Base-by-base conservation (phyloP, 345 rosid species). In the Citrus inodora region DNA sequence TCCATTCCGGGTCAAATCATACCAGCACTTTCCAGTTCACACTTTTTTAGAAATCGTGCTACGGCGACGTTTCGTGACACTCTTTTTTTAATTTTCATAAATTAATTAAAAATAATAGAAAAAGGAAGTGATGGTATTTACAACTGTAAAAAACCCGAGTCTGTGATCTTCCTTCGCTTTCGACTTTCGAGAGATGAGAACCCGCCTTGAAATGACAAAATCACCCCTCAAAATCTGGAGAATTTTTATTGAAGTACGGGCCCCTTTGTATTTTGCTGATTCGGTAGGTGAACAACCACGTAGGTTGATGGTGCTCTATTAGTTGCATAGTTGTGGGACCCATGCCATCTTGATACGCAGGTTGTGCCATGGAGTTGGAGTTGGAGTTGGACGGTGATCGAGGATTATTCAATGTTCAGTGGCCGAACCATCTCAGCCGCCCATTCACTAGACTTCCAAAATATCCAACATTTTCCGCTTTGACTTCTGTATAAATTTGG, bases 221-320 rank as follows among this genome's bases (percentile, higher is more conserved):
- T 9, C 24, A 48, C 55, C 70, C 55, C 63, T 70, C 9, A 71
- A 63, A 46, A 64, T 42, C 60, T 28, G n/a, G 33, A 11, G 8
- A 30, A 63, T 42, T 75, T 48, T 64, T 75, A 6, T 64, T 21
- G 70, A 42, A 19, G 19, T 3, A 19, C 42, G 78, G 42, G 59
- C 60, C 6, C 13, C 8, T 10, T 56, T 22, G 5, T 11, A 3
- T 32, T 30, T 63, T 5, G 21, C 1, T 48, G 48, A 70, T 71
- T 71, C 17, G 76, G 64, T 62, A 62, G 76, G 63, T 63, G 80
- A 78, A 71, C 71, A 63, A 71, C 80, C 76, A 24, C 56, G 46
- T 32, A 13, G 24, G 70, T 5, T 9, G 71, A 75, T 75, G 48
- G 46, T 62, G 59, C 13, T 37, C 56, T 61, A 53, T 19, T 4